These are phyloP conservation scores for Diphasiastrum complanatum DNA, from an alignment of 83 land plant genomes.

Conservation along the genomic window DNA sequence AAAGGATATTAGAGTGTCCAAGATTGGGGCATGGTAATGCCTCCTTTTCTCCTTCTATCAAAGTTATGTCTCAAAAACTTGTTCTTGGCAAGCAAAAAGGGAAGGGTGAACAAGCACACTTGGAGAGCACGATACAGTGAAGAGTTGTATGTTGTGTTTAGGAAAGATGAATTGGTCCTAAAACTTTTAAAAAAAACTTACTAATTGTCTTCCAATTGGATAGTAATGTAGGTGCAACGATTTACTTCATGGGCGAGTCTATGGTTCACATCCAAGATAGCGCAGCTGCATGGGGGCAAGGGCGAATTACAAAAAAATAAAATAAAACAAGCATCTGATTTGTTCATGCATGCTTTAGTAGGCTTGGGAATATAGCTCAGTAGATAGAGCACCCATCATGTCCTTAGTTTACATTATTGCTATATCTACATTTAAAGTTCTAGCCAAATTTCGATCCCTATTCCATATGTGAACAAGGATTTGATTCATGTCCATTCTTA, in stretches of 20 bases:
- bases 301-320: constrained; percentile 6
- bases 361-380: too few relatives aligned
- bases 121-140: constrained; percentile 9
- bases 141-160: constrained; percentile 12
- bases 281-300: too few relatives aligned
- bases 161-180: constrained; percentile 12
- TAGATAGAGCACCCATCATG: too few relatives aligned
- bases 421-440: too few relatives aligned
- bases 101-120: constrained; percentile 19
- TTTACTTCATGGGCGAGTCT: constrained; percentile 16
- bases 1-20: not conserved
- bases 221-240: constrained; percentile 12
- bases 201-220: constrained; percentile 11
- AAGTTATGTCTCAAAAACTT: constrained; percentile 2
- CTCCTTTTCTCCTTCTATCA: constrained; percentile 3
- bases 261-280: constrained; percentile 15
- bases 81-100: not conserved
- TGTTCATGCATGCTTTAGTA: constrained; percentile 17
- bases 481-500: too few relatives aligned
- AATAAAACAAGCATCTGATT: constrained; percentile 3
- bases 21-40: not conserved
- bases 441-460: too few relatives aligned
- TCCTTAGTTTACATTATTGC: too few relatives aligned
- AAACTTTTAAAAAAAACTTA: not conserved
- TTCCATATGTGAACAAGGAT: too few relatives aligned